Base-by-base conservation (phyloP, 306 rosid genomes). In the Castanopsis chinensis region DNA sequence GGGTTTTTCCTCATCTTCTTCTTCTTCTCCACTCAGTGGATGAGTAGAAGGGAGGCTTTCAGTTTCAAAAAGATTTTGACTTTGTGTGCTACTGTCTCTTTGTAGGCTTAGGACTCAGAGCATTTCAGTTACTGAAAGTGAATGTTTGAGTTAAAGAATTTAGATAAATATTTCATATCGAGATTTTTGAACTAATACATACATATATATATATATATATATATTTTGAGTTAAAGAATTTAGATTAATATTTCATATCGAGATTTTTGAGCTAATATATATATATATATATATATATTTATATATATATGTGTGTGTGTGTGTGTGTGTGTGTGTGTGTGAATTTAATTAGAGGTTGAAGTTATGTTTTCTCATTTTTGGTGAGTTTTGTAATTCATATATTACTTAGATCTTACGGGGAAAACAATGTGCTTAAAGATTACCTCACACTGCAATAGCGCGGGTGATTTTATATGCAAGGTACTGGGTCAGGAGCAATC, bases 391-490 rank as follows among this genome's bases (percentile, higher is more conserved):
- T 69, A 28, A 13, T 73, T 82, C 75, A 6, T 57, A 43, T 68
- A 0, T 25, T 27, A n/a, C 35, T 8, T 32, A 27, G 71, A n/a
- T 6, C 28, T 61, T 23, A 25, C 32, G n/a, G 18, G n/a, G 7
- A 76, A 60, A 7, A 37, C 17, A 10, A 35, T 77, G 78, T 27
- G 6, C 51, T 56, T 28, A 84, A 69, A 33, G 75, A 64, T 77
- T 79, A 65, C 41, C 86, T 88, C 65, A 89, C 84, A 63, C 70
- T 81, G 80, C 64, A 84, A 84, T 86, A 86, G 87, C 81, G 81
- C 86, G 84, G 81, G 84, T 79, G 79, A 61, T 90, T 77, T 74
- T 73, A 55, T 84, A 77, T 86, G 90, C 91, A 90, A 90, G 90
- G 86, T 80, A 60, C 64, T 80, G 18, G 78, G 72, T 60, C 76